These are phyloP conservation scores for Debaryomycetaceae sp. DNA, from an alignment of 1,139 yeast species.

Conservation along the genomic window DNA sequence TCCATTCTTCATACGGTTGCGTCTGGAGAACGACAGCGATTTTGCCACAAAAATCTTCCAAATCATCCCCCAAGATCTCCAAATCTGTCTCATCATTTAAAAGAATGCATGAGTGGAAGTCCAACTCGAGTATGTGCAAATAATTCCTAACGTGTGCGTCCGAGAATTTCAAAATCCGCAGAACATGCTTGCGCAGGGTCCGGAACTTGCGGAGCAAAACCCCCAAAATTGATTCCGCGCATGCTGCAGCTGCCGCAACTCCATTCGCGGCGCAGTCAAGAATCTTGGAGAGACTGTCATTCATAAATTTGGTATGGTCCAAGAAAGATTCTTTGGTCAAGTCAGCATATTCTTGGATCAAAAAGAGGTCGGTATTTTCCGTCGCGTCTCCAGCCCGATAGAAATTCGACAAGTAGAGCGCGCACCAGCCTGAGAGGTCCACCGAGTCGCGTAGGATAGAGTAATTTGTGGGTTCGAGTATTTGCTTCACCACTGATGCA, in stretches of 20 bases:
- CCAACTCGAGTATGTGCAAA: conserved; percentile 18
- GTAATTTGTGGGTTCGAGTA: too few species aligned
- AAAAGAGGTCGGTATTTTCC: conserved; percentile 3
- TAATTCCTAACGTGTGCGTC: conserved; percentile 5
- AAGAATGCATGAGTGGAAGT: conserved; percentile 21
- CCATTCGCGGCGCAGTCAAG: conserved; percentile 3
- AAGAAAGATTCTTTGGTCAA: conserved; percentile 4
- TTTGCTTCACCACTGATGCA: conserved; percentile 12
- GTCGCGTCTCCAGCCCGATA: conserved; percentile 15
- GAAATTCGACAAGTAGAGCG: conserved; percentile 29
- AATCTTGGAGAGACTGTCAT: conserved; percentile 7
- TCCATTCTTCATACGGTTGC: conserved; percentile 14
- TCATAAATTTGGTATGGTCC: conserved; percentile 6
- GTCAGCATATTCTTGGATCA: conserved; percentile 6
- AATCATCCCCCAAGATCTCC: conserved; percentile 7
- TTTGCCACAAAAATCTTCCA: conserved; percentile 2
- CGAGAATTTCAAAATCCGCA: conserved; percentile 10
- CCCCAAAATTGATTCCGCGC: conserved; percentile 30
- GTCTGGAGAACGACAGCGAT: too few species aligned
- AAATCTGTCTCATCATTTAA: conserved; percentile 13
- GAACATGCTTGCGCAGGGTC: conserved; percentile 7
- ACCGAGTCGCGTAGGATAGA: too few species aligned
- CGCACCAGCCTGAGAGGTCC: conserved; percentile 28
- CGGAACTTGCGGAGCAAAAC: conserved; percentile 18
- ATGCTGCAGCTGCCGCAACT: conserved; percentile 13